Conservation (phyloP, 1,284 basidiomycete species). For the Pyrrhoderma lamaoense region DNA sequence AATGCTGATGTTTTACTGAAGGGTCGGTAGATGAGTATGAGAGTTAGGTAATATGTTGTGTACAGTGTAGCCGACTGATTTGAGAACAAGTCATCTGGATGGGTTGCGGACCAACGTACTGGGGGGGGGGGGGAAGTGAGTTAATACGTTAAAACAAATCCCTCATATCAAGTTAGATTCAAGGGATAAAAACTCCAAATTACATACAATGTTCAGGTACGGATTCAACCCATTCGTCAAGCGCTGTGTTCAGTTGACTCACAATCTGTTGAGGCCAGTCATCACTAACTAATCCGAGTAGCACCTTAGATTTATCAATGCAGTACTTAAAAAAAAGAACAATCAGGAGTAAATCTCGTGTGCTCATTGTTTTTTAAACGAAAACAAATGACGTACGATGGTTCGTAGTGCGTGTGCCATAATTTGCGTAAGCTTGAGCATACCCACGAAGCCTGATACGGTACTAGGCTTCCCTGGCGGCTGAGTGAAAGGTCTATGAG, state of each 20-base stretch:
- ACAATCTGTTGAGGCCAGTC: constrained; percentile 56
- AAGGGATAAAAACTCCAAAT: background rate
- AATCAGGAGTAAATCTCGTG: no score
- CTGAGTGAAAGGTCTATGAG: constrained; percentile 47
- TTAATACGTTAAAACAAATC: background rate
- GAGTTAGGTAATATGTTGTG: constrained; percentile 60
- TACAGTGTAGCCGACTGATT: constrained; percentile 65
- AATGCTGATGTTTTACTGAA: constrained; percentile 32
- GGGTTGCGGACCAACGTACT: constrained; percentile 66
- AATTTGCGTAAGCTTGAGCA: constrained; percentile 66
- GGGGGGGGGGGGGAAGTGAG: background rate
- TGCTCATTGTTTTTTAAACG: background rate
- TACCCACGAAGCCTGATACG: constrained; percentile 57
- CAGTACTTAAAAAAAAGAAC: constrained; percentile 48
- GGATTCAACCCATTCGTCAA: constrained; percentile 66
- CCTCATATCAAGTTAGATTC: background rate
- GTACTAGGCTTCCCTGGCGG: constrained; percentile 54
- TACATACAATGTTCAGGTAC: constrained; percentile 62
- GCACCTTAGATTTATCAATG: constrained; percentile 54
- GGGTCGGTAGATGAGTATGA: constrained; percentile 70
- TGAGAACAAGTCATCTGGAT: constrained; percentile 46
- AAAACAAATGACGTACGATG: constrained; percentile 40
- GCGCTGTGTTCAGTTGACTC: constrained; percentile 59
- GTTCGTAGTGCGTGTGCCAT: constrained; percentile 64
- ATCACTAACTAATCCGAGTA: constrained; percentile 41